These are phyloP conservation scores for Erodium moschatum DNA, from an alignment of 441 rosid species.

Conservation along the genomic window DNA sequence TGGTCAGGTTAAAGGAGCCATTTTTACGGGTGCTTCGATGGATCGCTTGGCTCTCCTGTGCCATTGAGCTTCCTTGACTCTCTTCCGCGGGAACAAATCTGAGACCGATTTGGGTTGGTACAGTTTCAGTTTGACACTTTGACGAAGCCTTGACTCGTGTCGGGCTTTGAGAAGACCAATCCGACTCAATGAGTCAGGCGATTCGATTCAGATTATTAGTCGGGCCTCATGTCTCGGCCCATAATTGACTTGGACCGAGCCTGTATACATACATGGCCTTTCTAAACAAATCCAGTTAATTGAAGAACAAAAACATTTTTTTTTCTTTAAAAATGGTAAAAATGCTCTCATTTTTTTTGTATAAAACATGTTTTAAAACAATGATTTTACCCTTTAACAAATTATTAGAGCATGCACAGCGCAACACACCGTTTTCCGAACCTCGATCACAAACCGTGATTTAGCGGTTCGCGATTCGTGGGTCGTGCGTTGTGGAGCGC, in stretches of 20 bases:
- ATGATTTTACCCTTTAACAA: no score
- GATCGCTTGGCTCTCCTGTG: not conserved
- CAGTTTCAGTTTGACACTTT: not conserved
- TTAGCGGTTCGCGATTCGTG: no score
- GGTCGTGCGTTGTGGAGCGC: no score
- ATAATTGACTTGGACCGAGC: not conserved
- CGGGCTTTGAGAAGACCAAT: not conserved
- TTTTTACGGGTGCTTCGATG: not conserved
- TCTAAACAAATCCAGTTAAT: no score
- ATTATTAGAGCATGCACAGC: no score
- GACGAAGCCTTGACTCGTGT: not conserved
- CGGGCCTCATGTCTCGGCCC: not conserved
- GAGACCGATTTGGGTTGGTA: not conserved
- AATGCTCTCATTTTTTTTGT: no score
- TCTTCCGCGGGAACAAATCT: constrained; percentile 1
- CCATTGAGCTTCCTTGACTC: not conserved
- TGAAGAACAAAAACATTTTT: no score
- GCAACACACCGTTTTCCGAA: no score
- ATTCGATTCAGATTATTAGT: not conserved
- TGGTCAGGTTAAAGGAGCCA: constrained; percentile 1
- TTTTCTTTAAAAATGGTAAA: no score
- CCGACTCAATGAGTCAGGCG: not conserved
- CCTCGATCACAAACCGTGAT: no score
- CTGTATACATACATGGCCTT: not conserved
- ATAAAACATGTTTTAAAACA: no score